Evolutionary conservation across 1,284 basidiomycete species (phyloP).

Genomic region (Ganoderma boninense): DNA sequence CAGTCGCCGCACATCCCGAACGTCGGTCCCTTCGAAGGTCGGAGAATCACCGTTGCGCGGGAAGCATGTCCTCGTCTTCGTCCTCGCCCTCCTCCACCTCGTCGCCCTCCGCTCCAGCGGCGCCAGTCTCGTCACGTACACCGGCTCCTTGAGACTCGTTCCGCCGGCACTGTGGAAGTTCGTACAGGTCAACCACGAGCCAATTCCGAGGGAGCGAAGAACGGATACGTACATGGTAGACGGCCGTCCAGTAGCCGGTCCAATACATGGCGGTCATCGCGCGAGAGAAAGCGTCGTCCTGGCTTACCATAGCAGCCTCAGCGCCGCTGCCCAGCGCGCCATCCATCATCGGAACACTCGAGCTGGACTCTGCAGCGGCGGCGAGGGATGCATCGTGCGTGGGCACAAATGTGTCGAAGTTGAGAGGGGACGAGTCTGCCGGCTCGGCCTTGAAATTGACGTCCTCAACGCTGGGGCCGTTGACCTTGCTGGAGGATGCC

Average conservation of each 20-base stretch:
- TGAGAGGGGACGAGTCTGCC: conserved; percentile 63
- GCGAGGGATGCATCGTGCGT: conserved; percentile 68
- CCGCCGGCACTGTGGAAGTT: conserved; percentile 25
- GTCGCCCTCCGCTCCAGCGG: conserved; percentile 15
- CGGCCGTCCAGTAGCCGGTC: conserved; percentile 85
- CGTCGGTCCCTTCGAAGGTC: neutral
- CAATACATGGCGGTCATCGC: conserved; percentile 83
- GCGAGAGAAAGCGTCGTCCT: conserved; percentile 78
- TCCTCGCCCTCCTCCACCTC: conserved; percentile 38
- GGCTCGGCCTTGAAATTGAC: conserved; percentile 33
- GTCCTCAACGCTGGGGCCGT: conserved; percentile 25
- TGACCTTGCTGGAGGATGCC: conserved; percentile 16
- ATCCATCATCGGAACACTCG: conserved; percentile 35
- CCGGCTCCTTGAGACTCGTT: conserved; percentile 22
- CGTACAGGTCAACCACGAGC: neutral
- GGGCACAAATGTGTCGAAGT: conserved; percentile 76
- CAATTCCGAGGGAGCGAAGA: neutral
- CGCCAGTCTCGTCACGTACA: conserved; percentile 10
- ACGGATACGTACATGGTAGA: conserved; percentile 66
- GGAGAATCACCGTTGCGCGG: conserved; percentile 34
- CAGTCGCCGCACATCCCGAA: neutral
- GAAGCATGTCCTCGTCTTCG: conserved; percentile 41
- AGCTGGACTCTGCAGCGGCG: conserved; percentile 27
- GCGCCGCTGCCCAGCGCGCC: conserved; percentile 39
- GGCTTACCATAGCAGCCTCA: conserved; percentile 53